These are phyloP conservation scores for Cupressus sempervirens DNA, from an alignment of 75 land plant genomes.

Conservation along the genomic window DNA sequence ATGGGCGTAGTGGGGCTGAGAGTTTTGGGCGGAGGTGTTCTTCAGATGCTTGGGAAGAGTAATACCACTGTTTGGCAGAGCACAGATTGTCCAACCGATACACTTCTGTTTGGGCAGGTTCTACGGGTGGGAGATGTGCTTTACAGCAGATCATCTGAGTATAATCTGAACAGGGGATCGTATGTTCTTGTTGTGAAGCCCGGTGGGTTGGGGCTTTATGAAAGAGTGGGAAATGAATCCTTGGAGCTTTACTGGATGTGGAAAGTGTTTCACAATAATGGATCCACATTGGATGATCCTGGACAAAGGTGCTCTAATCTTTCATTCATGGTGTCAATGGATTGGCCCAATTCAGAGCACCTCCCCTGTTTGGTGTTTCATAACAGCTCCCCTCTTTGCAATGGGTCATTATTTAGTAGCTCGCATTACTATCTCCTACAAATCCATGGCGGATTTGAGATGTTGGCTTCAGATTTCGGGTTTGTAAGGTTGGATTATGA, in stretches of 20 bases:
- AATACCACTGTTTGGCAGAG: slow-evolving; percentile 7
- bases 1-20: neutral
- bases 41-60: neutral
- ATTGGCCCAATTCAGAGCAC: slow-evolving; percentile 1
- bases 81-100: neutral
- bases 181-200: neutral
- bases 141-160: neutral
- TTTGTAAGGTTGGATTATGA: slow-evolving; percentile 2
- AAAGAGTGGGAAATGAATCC: neutral
- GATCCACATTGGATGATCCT: neutral
- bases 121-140: neutral
- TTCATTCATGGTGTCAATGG: neutral
- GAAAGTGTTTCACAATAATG: neutral
- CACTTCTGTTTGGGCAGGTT: neutral
- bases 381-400: neutral
- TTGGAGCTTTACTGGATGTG: slow-evolving; percentile 9
- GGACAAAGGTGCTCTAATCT: neutral
- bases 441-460: neutral
- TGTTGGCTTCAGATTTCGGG: neutral
- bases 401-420: neutral
- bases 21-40: neutral
- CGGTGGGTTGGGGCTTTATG: neutral
- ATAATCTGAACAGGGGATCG: neutral
- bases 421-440: neutral
- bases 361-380: neutral